Base-by-base conservation (phyloP, 208 protist species). In the Trypanosoma lewisi region DNA sequence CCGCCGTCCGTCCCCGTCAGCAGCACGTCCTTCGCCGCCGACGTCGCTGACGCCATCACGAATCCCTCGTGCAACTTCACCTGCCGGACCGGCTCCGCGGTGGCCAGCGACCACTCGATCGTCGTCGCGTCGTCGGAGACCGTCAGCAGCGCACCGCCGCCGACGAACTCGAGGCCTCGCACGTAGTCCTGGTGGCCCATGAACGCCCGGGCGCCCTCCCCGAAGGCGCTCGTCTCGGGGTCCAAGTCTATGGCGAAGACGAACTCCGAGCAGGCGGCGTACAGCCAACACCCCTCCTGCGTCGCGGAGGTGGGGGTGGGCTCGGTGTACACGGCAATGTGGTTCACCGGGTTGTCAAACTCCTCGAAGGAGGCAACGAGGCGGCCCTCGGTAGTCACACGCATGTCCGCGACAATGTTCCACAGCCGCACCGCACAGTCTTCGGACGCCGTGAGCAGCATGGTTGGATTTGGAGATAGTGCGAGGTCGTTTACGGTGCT, bases 271-370 rank as follows among this genome's bases (percentile, higher is more conserved):
- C 78, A 86, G 23, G 89, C 85, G 8, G 83, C 89, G 34, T 92
- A 73, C n/a, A 95, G 53, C 81, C 85, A 91, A 37, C 41, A 67
- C 21, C 27, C 37, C 5, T 34, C 2, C 19, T 44, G 14, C 39
- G 39, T n/a, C n/a, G n/a, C n/a, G 45, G 28, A 50, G 41, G n/a
- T n/a, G n/a, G n/a, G n/a, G n/a, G 21, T 50, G 6, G 8, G 11
- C 21, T 50, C 28, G 19, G 21, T 50, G 19, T 50, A 25, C 50
- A 91, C 44, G 11, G 77, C 83, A 48, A 95, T 71, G 48, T 95
- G 85, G 61, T 92, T 92, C 16, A 95, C 83, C 2, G 89, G 80
- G 56, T 87, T 89, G 44, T 85, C 80, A 48, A 95, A 92, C 69
- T 90, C 89, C 47, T 95, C 89, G 16, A 95, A 74, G 33, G 58